Percentiles rank a stretch among this genome's conserved stretches.
These are phyloP conservation scores for Emergomyces orientalis DNA, from an alignment of 2,329 filamentous ascomycete species.

Conservation along the genomic window DNA sequence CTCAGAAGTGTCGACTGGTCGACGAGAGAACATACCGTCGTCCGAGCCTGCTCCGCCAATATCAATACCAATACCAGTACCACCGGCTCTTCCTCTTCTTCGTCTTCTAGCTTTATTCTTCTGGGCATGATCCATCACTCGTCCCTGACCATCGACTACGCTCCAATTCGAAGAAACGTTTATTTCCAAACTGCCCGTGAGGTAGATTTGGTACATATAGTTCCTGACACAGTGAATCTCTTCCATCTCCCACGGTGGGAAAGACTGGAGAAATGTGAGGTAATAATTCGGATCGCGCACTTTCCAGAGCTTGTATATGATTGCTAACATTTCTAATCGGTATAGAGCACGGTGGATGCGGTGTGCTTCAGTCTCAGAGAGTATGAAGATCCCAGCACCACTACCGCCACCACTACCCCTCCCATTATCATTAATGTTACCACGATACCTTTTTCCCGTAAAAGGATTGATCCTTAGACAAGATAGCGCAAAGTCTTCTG, in stretches of 20 bases:
- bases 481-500: not conserved
- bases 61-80: not conserved
- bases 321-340: not conserved
- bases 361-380: not conserved
- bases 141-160: not conserved
- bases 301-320: not conserved
- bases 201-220: not conserved
- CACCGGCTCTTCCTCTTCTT: not conserved
- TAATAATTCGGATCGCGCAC: not conserved
- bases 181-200: not conserved
- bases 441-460: not conserved
- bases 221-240: conserved; percentile 1
- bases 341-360: not conserved
- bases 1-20: not conserved
- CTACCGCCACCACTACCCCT: not conserved
- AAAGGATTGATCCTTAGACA: conserved; percentile 1
- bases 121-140: not conserved
- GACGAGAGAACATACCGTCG: not conserved
- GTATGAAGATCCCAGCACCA: not conserved
- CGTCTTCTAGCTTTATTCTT: not conserved
- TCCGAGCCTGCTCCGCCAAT: not conserved
- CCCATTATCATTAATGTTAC: not conserved
- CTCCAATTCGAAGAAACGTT: not conserved
- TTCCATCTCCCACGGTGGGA: conserved; percentile 3
- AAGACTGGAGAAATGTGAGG: not conserved